phyloP scores from a whole-genome alignment of 208 protist species.

The Trypanosoma theileri region DNA sequence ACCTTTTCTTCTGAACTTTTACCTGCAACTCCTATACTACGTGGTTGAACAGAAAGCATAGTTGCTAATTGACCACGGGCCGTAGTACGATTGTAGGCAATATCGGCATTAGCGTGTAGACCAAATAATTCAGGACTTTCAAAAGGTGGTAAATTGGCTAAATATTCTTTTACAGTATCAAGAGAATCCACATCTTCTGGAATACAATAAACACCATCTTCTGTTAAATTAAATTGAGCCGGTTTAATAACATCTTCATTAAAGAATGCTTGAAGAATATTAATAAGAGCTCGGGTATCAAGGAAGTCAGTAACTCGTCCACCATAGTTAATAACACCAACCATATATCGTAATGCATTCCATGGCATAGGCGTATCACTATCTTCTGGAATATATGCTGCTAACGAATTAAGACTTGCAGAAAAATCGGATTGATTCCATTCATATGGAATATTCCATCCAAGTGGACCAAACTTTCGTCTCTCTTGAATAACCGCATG shows the following conservation, averaged over 20 bases:
- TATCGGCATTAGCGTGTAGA: conserved; percentile 95
- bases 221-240: conserved; percentile 74
- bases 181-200: conserved; percentile 73
- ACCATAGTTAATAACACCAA: conserved; percentile 95
- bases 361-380: conserved; percentile 57
- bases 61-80: conserved; percentile 82
- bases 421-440: conserved; percentile 94
- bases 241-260: conserved; percentile 58
- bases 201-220: conserved; percentile 85
- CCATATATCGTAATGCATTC: conserved; percentile 89
- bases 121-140: conserved; percentile 95
- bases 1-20: conserved; percentile 75
- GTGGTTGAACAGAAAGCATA: conserved; percentile 91
- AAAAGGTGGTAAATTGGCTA: conserved; percentile 88
- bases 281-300: conserved; percentile 80
- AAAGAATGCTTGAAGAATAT: conserved; percentile 79
- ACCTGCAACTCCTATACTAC: conserved; percentile 57
- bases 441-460: conserved; percentile 96
- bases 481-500: conserved; percentile 94
- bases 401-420: conserved; percentile 83
- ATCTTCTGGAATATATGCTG: conserved; percentile 65
- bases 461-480: conserved; percentile 93
- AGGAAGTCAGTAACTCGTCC: conserved; percentile 94
- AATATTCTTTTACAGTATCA: conserved; percentile 60
- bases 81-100: conserved; percentile 91